phyloP scores from a whole-genome alignment of 2,329 filamentous ascomycete species.

The Fonsecaea erecta region DNA sequence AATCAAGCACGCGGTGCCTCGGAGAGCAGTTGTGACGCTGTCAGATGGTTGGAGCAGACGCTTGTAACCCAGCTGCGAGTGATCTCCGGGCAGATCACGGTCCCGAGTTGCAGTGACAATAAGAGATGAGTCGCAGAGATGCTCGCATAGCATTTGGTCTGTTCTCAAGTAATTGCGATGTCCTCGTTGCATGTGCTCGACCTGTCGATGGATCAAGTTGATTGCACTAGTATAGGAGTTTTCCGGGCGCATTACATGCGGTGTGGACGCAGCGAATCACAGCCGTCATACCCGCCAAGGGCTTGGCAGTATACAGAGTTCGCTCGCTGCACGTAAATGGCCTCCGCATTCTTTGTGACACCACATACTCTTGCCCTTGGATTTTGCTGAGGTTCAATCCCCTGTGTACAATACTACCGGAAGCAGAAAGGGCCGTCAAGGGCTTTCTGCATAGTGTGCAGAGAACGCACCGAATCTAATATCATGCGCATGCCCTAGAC shows the following conservation, averaged over 20 bases:
- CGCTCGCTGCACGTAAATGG: neutral
- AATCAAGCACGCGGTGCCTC: constrained; percentile 30
- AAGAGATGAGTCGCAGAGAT: neutral
- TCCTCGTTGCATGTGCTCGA: neutral
- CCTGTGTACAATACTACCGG: neutral
- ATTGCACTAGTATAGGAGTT: neutral
- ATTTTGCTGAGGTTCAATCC: neutral
- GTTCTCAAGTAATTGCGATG: neutral
- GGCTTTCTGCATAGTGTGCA: neutral
- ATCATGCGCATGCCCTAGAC: neutral
- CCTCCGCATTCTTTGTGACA: constrained; percentile 12
- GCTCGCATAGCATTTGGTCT: neutral
- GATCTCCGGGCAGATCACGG: neutral
- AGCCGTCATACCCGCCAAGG: neutral
- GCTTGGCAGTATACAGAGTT: neutral
- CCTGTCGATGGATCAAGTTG: neutral
- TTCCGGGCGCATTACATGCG: neutral
- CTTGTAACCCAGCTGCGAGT: neutral
- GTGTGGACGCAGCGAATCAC: neutral
- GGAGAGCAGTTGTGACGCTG: constrained; percentile 16
- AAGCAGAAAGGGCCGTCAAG: neutral
- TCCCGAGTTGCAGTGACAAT: neutral
- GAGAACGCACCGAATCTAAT: neutral
- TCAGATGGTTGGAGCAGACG: constrained; percentile 9
- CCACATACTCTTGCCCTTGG: neutral